These are phyloP conservation scores for Pichia thaimueangensis DNA, from an alignment of 805 yeast genomes.

Conservation along the genomic window DNA sequence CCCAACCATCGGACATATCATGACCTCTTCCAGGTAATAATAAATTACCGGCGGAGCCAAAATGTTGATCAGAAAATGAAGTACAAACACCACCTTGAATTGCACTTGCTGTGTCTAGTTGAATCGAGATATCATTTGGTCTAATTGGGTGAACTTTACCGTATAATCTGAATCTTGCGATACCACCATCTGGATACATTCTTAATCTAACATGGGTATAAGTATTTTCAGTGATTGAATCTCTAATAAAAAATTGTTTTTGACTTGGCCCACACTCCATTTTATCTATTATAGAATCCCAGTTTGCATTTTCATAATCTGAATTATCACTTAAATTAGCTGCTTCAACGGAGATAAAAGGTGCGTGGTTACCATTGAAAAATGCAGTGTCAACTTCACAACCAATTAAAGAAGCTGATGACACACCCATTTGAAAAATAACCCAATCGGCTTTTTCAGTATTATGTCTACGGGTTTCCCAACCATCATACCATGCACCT, in stretches of 20 bases:
- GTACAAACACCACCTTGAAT: slow-evolving; percentile 86
- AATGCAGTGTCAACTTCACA: slow-evolving; percentile 90
- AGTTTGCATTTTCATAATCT: slow-evolving; percentile 34
- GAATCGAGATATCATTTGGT: slow-evolving; percentile 39
- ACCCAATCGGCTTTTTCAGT: slow-evolving; percentile 84
- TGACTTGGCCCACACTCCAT: slow-evolving; percentile 86
- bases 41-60: slow-evolving; percentile 85
- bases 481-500: slow-evolving; percentile 98
- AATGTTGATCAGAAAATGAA: slow-evolving; percentile 83
- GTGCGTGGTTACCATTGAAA: slow-evolving; percentile 95
- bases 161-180: slow-evolving; percentile 86
- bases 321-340: slow-evolving; percentile 32
- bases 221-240: slow-evolving; percentile 46
- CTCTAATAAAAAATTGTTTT: slow-evolving; percentile 73
- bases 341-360: slow-evolving; percentile 81
- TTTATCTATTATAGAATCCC: slow-evolving; percentile 69
- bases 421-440: slow-evolving; percentile 73
- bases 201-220: slow-evolving; percentile 78
- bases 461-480: slow-evolving; percentile 97
- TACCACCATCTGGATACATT: slow-evolving; percentile 98
- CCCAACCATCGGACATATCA: slow-evolving; percentile 99
- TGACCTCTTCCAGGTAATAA: slow-evolving; percentile 89
- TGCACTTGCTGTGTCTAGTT: slow-evolving; percentile 74
- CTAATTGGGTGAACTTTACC: slow-evolving; percentile 76
- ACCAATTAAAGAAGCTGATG: slow-evolving; percentile 71